Conservation (phyloP, 352 stramenopile species). For the Pythium utonaiense region DNA sequence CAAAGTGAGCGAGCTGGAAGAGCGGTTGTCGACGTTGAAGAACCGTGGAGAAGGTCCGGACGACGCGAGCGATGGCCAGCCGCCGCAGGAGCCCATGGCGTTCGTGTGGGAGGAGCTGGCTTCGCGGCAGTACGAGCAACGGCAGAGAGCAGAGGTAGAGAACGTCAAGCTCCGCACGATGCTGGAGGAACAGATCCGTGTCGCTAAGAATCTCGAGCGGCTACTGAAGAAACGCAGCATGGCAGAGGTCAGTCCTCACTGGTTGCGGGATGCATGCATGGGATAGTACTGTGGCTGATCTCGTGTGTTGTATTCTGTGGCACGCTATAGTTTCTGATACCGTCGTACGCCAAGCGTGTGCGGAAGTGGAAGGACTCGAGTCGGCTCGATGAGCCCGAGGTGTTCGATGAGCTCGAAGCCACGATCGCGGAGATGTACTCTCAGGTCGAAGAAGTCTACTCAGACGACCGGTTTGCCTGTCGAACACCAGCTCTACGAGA, state of each 20-base stretch:
- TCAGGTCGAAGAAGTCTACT: conserved; percentile 5
- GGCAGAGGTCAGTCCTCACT: conserved; percentile 4
- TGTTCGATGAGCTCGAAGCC: conserved; percentile 12
- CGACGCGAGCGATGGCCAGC: neutral
- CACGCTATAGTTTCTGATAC: conserved; percentile 3
- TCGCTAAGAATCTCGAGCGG: conserved; percentile 20
- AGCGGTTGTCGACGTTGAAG: conserved; percentile 1
- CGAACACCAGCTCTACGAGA: conserved; percentile 4
- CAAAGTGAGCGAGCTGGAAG: conserved; percentile 9
- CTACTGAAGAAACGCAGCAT: conserved; percentile 9
- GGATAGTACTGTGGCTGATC: neutral
- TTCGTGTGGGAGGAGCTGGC: conserved; percentile 44
- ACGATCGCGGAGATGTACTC: conserved; percentile 12
- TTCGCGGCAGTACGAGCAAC: conserved; percentile 31
- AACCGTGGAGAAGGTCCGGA: neutral
- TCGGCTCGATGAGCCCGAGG: neutral
- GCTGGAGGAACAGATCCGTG: conserved; percentile 31
- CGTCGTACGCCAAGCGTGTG: conserved; percentile 4
- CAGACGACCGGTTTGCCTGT: conserved; percentile 7
- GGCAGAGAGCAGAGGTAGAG: conserved; percentile 39
- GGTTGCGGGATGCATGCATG: too few relatives aligned
- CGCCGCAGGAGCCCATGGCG: conserved; percentile 16
- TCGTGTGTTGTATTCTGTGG: neutral
- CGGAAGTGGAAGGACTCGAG: conserved; percentile 8
- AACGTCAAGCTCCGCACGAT: conserved; percentile 44